phyloP scores from a whole-genome alignment of 768 basidiomycete genomes.

The Chalciporus chontae region DNA sequence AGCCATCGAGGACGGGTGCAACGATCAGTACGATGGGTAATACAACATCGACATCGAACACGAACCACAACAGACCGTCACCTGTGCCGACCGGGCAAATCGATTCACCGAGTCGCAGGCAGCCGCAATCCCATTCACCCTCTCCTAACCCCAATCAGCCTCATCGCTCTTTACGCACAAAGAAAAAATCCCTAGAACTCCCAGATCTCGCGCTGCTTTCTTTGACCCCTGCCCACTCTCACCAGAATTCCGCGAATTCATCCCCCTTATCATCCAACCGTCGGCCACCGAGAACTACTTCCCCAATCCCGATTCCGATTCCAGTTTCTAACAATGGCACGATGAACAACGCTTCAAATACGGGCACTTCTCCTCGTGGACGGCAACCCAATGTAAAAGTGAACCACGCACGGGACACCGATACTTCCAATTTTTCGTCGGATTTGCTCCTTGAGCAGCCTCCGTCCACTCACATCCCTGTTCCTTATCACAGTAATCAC shows the following conservation, averaged over 20 bases:
- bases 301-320: conserved; percentile 49
- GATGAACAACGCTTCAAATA: conserved; percentile 34
- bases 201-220: conserved; percentile 63
- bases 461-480: conserved; percentile 42
- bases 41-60: conserved; percentile 31
- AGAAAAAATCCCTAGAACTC: conserved; percentile 72
- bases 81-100: conserved; percentile 23
- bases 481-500: conserved; percentile 29
- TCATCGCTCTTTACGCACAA: conserved; percentile 59
- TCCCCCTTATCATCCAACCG: conserved; percentile 42
- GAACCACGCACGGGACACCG: conserved; percentile 21
- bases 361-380: conserved; percentile 34
- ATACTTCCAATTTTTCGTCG: conserved; percentile 34
- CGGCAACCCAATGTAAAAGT: conserved; percentile 31
- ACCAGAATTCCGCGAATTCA: conserved; percentile 34
- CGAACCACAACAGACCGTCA: conserved; percentile 27
- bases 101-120: conserved; percentile 19
- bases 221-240: conserved; percentile 40
- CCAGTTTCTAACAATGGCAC: conserved; percentile 36
- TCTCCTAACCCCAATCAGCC: conserved; percentile 43
- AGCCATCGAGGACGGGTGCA: conserved; percentile 13
- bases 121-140: conserved; percentile 30
- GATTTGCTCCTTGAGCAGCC: conserved; percentile 40
- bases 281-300: conserved; percentile 40
- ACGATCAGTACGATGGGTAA: conserved; percentile 32